Evolutionary conservation across 2,329 filamentous ascomycete species (phyloP).

Genomic region (Hypoxylon rubiginosum): DNA sequence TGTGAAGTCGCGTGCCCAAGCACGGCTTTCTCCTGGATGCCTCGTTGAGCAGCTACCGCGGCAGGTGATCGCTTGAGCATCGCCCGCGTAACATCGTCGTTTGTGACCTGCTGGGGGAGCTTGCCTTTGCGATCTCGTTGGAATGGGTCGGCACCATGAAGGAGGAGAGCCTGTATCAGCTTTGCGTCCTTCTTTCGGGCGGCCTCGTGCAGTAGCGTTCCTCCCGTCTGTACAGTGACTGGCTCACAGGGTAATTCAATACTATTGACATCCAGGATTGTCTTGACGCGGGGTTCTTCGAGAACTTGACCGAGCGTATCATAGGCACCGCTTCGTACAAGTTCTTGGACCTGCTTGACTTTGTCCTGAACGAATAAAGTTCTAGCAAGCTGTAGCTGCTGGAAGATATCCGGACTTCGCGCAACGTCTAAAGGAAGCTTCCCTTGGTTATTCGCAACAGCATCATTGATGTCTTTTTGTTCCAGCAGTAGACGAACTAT

Average conservation of each 20-base stretch:
- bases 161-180: constrained; percentile 88
- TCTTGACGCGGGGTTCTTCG: constrained; percentile 87
- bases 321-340: constrained; percentile 81
- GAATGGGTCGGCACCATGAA: constrained; percentile 97
- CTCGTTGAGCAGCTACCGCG: constrained; percentile 91
- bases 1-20: constrained; percentile 79
- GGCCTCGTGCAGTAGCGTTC: constrained; percentile 92
- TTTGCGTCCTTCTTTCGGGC: constrained; percentile 88
- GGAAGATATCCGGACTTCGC: constrained; percentile 93
- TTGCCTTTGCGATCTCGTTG: constrained; percentile 95
- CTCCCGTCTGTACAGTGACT: constrained; percentile 82
- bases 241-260: constrained; percentile 88
- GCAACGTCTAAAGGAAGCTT: constrained; percentile 90
- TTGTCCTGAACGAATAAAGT: constrained; percentile 92
- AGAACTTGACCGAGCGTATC: constrained; percentile 82
- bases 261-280: constrained; percentile 91
- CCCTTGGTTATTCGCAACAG: constrained; percentile 85
- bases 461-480: constrained; percentile 87
- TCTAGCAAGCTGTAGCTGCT: constrained; percentile 89
- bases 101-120: constrained; percentile 94
- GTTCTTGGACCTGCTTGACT: constrained; percentile 83
- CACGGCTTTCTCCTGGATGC: constrained; percentile 97
- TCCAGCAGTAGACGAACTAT: constrained; percentile 88
- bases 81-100: constrained; percentile 88
- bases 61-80: constrained; percentile 96